These are phyloP conservation scores for Neurospora sp. DNA, from an alignment of 495 filamentous ascomycete genomes.

Conservation along the genomic window DNA sequence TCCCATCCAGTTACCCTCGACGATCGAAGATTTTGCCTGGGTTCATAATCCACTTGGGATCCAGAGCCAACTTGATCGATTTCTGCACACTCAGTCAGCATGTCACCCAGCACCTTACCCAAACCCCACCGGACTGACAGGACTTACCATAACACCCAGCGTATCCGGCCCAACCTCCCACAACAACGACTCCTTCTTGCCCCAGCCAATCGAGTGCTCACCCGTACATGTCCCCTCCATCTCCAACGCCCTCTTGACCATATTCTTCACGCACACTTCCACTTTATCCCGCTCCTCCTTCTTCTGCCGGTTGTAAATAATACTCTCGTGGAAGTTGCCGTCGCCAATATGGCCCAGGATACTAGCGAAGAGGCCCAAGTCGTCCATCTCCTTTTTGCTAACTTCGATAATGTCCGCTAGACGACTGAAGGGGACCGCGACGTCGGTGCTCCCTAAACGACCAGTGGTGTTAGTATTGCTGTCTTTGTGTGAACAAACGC, in stretches of 20 bases:
- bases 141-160: constrained; percentile 61
- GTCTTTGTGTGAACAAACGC: neutral
- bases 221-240: constrained; percentile 94
- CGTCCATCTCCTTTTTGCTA: constrained; percentile 81
- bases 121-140: neutral
- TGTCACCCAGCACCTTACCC: neutral
- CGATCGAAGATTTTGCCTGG: constrained; percentile 82
- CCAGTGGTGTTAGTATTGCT: neutral
- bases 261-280: constrained; percentile 70
- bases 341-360: constrained; percentile 80
- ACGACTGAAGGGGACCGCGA: constrained; percentile 77
- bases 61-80: constrained; percentile 70
- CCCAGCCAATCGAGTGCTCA: constrained; percentile 82
- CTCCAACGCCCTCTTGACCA: constrained; percentile 77
- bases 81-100: constrained; percentile 24
- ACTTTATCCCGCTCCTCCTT: constrained; percentile 60
- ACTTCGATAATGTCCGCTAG: constrained; percentile 84
- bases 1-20: constrained; percentile 2
- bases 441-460: constrained; percentile 60
- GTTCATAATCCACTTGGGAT: constrained; percentile 84
- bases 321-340: constrained; percentile 86
- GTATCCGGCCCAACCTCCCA: constrained; percentile 78
- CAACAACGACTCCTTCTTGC: constrained; percentile 71
- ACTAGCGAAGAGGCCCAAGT: constrained; percentile 72
- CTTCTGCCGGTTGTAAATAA: constrained; percentile 67